These are phyloP conservation scores for Elymus sibiricus DNA, from an alignment of 176 grass and related monocot species.

Conservation along the genomic window DNA sequence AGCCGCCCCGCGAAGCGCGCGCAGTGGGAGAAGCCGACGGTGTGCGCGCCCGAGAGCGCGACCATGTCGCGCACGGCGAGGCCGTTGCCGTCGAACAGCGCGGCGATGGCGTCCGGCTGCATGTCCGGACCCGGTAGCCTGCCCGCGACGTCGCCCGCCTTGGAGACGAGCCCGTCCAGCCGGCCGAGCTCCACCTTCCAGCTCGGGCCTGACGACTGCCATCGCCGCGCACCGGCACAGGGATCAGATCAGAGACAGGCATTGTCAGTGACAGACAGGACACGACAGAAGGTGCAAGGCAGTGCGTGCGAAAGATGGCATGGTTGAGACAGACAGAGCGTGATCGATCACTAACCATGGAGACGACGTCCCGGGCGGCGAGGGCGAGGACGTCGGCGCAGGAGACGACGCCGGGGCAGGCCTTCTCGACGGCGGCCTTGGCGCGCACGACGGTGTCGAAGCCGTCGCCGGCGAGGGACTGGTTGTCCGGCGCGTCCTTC, in stretches of 20 bases:
- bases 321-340: neutral
- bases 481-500: constrained; percentile 56
- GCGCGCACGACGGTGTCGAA: constrained; percentile 56
- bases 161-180: constrained; percentile 53
- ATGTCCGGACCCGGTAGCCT: constrained; percentile 25
- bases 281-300: neutral
- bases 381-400: constrained; percentile 75
- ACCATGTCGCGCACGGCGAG: constrained; percentile 42
- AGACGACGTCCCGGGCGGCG: constrained; percentile 61
- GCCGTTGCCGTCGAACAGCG: constrained; percentile 27
- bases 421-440: constrained; percentile 66
- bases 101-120: constrained; percentile 15
- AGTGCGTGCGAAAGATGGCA: neutral
- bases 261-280: neutral
- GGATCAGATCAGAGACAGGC: neutral
- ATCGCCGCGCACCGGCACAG: neutral
- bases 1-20: constrained; percentile 51
- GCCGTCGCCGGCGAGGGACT: constrained; percentile 58
- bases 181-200: constrained; percentile 58
- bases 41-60: constrained; percentile 72
- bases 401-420: constrained; percentile 59
- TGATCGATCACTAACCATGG: constrained; percentile 30
- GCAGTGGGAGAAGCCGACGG: constrained; percentile 72
- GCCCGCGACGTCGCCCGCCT: constrained; percentile 22
- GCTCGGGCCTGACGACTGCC: constrained; percentile 49